Percentiles rank a stretch among this genome's conserved stretches.
Conservation (phyloP, 129 eudicot genomes). For the sunflower (Helianthus annuus) region HanXRQr2.0-SUNRISE NC_035449.2:139690485-139690984, state of each 20-base stretch:
- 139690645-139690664: neutral
- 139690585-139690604: neutral
- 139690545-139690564: neutral
- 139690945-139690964: slow-evolving; percentile 57
- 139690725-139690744: slow-evolving; percentile 73
- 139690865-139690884: slow-evolving; percentile 85
- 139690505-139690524: neutral
- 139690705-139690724: neutral
- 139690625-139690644: neutral
- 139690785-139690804: slow-evolving; percentile 71
- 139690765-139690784: slow-evolving; percentile 79
- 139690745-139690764: slow-evolving; percentile 87
- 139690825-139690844: slow-evolving; percentile 59
- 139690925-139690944: slow-evolving; percentile 86
- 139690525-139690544: neutral
- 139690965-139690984: slow-evolving; percentile 15
- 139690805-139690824: slow-evolving; percentile 64
- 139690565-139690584: neutral
- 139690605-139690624: neutral
- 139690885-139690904: slow-evolving; percentile 64
- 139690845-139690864: slow-evolving; percentile 60
- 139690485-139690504: neutral
- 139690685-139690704: neutral
- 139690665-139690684: neutral
- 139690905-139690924: slow-evolving; percentile 68